A percentile compares a stretch with the other conserved stretches of the same genome.
Conservation (phyloP, 176 grass and related monocot genomes). For the Ananas comosus region DNA sequence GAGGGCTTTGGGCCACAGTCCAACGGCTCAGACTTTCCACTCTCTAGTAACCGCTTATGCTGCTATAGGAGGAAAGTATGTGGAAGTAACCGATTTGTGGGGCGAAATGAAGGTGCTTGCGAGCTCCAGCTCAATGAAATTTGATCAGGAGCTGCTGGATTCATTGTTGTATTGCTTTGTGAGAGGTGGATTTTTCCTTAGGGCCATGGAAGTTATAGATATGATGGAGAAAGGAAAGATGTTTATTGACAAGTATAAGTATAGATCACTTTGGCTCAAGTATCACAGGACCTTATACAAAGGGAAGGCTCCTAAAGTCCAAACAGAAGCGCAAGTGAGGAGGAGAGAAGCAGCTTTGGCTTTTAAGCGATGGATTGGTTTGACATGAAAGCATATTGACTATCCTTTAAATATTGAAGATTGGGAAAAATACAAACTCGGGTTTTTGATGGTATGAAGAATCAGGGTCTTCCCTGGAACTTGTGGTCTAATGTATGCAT, state of each 20-base stretch:
- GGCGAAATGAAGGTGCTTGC: slow-evolving; percentile 85
- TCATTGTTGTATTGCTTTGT: slow-evolving; percentile 95
- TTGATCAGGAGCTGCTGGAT: slow-evolving; percentile 82
- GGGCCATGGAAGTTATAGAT: slow-evolving; percentile 83
- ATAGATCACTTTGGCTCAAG: slow-evolving; percentile 86
- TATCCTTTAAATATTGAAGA: background rate
- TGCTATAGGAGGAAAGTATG: slow-evolving; percentile 76
- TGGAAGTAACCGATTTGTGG: slow-evolving; percentile 84
- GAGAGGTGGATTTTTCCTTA: slow-evolving; percentile 82
- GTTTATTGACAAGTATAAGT: slow-evolving; percentile 96
- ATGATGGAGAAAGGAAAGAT: slow-evolving; percentile 68
- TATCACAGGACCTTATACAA: slow-evolving; percentile 79
- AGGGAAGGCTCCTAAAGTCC: slow-evolving; percentile 61
- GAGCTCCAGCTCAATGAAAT: slow-evolving; percentile 50
- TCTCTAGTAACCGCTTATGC: slow-evolving; percentile 71
- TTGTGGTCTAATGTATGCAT: too few relatives aligned
- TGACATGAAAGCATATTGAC: slow-evolving; percentile 36
- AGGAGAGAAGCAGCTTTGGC: slow-evolving; percentile 71
- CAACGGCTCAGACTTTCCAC: slow-evolving; percentile 69
- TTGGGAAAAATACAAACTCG: too few relatives aligned
- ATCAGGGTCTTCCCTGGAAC: too few relatives aligned
- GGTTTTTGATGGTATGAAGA: too few relatives aligned
- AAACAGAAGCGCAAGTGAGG: slow-evolving; percentile 79
- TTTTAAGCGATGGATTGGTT: slow-evolving; percentile 84
- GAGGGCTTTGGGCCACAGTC: slow-evolving; percentile 55